phyloP scores from a whole-genome alignment of 2,329 filamentous ascomycete genomes.

The Tricladium varicosporioides region DNA sequence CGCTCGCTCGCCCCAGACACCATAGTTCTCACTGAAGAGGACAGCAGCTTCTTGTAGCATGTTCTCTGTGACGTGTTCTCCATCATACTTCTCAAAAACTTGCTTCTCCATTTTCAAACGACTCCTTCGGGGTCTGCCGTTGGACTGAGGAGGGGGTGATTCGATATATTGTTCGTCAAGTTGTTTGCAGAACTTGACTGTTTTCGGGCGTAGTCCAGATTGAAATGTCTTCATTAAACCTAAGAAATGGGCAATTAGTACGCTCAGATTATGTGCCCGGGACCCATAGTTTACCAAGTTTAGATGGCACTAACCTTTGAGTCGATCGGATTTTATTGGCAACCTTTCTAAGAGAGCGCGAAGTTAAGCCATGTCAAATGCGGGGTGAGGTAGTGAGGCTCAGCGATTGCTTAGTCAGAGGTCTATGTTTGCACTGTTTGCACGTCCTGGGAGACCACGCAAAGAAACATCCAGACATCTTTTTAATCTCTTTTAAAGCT shows the following conservation, averaged over 20 bases:
- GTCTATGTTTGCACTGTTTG: neutral
- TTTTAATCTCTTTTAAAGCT: too few species aligned
- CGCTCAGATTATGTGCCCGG: conserved; percentile 1
- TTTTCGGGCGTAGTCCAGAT: conserved; percentile 6
- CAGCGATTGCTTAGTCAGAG: neutral
- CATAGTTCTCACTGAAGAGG: conserved; percentile 2
- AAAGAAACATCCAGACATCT: too few species aligned
- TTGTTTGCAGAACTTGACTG: conserved; percentile 10
- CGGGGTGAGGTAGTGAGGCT: too few species aligned
- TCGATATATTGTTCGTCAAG: conserved; percentile 8
- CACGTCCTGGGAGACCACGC: neutral
- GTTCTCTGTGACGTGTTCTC: conserved; percentile 23
- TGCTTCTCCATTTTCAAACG: conserved; percentile 28
- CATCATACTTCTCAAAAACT: conserved; percentile 31
- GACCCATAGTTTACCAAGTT: neutral
- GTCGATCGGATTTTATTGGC: conserved; percentile 1
- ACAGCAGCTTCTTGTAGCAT: conserved; percentile 3
- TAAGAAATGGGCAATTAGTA: neutral
- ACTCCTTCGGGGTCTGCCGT: conserved; percentile 11
- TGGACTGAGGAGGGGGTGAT: conserved; percentile 1
- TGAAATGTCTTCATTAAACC: conserved; percentile 6
- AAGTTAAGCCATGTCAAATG: neutral
- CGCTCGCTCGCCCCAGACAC: conserved; percentile 2
- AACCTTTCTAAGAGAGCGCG: neutral
- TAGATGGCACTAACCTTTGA: neutral